Evolutionary conservation across 1,284 basidiomycete species (phyloP).

Genomic region (Ceratobasidium papillatum): DNA sequence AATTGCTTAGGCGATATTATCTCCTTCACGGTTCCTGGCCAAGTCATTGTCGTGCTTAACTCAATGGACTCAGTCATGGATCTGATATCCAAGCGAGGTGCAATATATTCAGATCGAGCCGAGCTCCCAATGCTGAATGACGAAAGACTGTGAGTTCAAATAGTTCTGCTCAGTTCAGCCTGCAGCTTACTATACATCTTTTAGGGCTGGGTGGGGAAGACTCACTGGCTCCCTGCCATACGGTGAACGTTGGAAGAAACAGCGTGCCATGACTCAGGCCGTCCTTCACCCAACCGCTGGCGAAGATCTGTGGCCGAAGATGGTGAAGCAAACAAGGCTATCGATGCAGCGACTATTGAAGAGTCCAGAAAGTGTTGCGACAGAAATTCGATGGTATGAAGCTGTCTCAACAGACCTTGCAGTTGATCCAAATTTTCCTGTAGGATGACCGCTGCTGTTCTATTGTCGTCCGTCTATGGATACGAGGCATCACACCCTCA

Average conservation of each 20-base stretch:
- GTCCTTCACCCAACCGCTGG: slow-evolving; percentile 10
- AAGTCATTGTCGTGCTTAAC: too few relatives aligned
- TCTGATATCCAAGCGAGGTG: too few relatives aligned
- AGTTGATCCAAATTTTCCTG: too few relatives aligned
- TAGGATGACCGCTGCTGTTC: neutral
- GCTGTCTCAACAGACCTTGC: neutral
- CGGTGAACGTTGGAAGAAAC: slow-evolving; percentile 4
- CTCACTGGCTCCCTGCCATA: slow-evolving; percentile 6
- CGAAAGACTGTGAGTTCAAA: too few relatives aligned
- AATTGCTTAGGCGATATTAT: too few relatives aligned
- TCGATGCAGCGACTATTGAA: slow-evolving; percentile 7
- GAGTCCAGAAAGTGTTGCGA: neutral
- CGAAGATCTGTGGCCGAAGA: slow-evolving; percentile 10
- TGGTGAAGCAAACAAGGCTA: slow-evolving; percentile 5
- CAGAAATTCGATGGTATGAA: slow-evolving; percentile 6
- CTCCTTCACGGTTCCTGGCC: too few relatives aligned
- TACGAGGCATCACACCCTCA: neutral
- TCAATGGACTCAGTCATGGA: too few relatives aligned
- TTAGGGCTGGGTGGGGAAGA: too few relatives aligned
- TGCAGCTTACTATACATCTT: too few relatives aligned
- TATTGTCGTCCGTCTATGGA: slow-evolving; percentile 2
- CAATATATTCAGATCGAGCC: too few relatives aligned
- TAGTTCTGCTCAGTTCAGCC: too few relatives aligned
- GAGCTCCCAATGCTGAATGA: too few relatives aligned
- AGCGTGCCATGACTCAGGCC: neutral